Evolutionary conservation across 2,329 filamentous ascomycete genomes (phyloP).

Genomic region (Clarireedia sp.): DNA sequence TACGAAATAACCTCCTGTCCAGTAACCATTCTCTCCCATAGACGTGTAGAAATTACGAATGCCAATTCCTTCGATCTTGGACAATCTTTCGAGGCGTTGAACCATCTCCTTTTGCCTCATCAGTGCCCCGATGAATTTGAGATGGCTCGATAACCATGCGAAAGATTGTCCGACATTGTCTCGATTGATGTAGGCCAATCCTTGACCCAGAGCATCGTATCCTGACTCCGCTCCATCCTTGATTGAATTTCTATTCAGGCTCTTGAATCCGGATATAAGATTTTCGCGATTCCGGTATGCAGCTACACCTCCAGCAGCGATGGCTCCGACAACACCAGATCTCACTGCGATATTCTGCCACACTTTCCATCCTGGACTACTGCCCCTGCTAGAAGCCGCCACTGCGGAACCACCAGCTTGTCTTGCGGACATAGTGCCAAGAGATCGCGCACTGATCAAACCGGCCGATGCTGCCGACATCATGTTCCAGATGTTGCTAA

Average conservation of each 20-base stretch:
- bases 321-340: constrained; percentile 73
- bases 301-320: constrained; percentile 71
- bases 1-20: constrained; percentile 51
- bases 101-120: constrained; percentile 66
- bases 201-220: constrained; percentile 34
- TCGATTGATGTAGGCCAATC: constrained; percentile 48
- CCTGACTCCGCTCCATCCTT: constrained; percentile 36
- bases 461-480: constrained; percentile 46
- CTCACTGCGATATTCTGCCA: constrained; percentile 65
- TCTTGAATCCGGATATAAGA: constrained; percentile 45
- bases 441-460: constrained; percentile 31
- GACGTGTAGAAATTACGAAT: constrained; percentile 71
- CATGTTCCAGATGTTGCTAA: constrained; percentile 48
- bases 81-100: constrained; percentile 56
- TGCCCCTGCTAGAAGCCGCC: constrained; percentile 13
- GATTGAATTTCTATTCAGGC: constrained; percentile 26
- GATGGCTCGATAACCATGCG: constrained; percentile 71
- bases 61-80: constrained; percentile 53
- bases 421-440: constrained; percentile 22
- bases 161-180: constrained; percentile 60
- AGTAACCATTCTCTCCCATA: constrained; percentile 62
- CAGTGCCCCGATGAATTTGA: constrained; percentile 78
- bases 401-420: constrained; percentile 19
- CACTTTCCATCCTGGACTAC: constrained; percentile 37
- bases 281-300: constrained; percentile 71